These are phyloP conservation scores for Eragrostis nindensis DNA, from an alignment of 176 grass and related monocot genomes.

Conservation along the genomic window DNA sequence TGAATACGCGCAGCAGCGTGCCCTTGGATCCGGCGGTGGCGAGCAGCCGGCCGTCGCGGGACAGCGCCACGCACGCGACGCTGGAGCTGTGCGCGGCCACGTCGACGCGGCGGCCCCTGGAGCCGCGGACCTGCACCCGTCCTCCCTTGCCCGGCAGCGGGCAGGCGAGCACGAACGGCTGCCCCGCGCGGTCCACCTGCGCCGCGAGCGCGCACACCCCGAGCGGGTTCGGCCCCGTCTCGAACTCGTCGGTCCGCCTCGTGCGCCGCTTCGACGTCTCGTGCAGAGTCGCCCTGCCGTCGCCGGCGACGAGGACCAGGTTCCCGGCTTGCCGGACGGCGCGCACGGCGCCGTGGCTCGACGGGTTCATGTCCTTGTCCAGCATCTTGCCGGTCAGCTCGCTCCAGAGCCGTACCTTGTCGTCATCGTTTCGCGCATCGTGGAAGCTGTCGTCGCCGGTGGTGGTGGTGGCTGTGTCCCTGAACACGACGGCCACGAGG, in stretches of 20 bases:
- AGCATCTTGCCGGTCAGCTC: background rate
- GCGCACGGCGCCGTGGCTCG: slow-evolving; percentile 27
- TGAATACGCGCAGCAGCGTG: slow-evolving; percentile 69
- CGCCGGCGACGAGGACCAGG: slow-evolving; percentile 53
- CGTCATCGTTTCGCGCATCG: too few species aligned
- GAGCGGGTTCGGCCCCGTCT: slow-evolving; percentile 64
- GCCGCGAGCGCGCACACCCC: slow-evolving; percentile 72
- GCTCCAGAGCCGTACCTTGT: slow-evolving; percentile 7
- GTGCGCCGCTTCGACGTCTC: slow-evolving; percentile 30
- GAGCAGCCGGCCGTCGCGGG: slow-evolving; percentile 64
- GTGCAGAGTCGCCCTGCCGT: slow-evolving; percentile 36
- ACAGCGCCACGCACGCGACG: slow-evolving; percentile 61
- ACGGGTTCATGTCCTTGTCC: background rate
- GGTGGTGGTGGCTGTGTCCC: too few species aligned
- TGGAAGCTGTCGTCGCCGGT: too few species aligned
- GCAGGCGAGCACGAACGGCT: slow-evolving; percentile 55
- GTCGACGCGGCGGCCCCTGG: slow-evolving; percentile 40
- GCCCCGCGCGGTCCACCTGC: slow-evolving; percentile 21
- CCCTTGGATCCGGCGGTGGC: slow-evolving; percentile 75
- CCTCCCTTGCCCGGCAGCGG: slow-evolving; percentile 54
- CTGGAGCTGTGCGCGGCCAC: slow-evolving; percentile 54
- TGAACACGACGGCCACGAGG: slow-evolving; percentile 31
- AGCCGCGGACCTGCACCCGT: slow-evolving; percentile 41
- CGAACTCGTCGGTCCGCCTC: slow-evolving; percentile 27
- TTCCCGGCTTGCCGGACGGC: slow-evolving; percentile 51